Evolutionary conservation across 768 basidiomycete species (phyloP), one percentile per base, ranked within the genome.

Genomic region (Russula virescens): DNA sequence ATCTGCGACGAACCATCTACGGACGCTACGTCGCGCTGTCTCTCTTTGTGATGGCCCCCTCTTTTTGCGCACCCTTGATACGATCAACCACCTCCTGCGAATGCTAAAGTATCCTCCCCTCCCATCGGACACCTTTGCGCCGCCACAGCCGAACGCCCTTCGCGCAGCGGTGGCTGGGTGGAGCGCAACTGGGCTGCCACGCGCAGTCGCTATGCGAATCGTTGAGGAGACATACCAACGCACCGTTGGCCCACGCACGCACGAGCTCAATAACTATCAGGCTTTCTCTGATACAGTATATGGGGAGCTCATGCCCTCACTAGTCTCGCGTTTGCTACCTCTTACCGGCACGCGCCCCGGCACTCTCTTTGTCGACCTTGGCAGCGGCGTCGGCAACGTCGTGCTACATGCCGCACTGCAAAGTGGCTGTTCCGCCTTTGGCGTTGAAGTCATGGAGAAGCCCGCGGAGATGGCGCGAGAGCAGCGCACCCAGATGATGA

Each of bases 141-240:
- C 78, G 0, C 62, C 74, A 0, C 40, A 75, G 0, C 74, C 73
- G 3, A 88, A 89, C 64, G 64, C 74, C 1, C 71, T 91, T 16
- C 81, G 76, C 70, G 71, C 76, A 21, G 71, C 74, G 2, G 76
- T 85, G 6, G 73, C 76, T 43, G 68, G 73, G 0, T 89, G 87
- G 87, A 74, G 73, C 0, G 68, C 75, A 21, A 75, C 69, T 1
- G 85, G 83, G 3, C 71, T 94, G 28, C 88, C 86, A 0, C 77
- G 83, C 51, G 79, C 81, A 38, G 81, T 94, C 2, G 77, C 89
- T 61, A 80, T 85, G 76, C 85, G 88, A 46, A 82, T 96, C 52
- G 79, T 90, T 56, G 93, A 94, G 48, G 94, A 98, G 77, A 90
- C 87, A 42, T 98, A 99, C 70, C 93, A 98, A 70, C 84, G 97